phyloP scores from a whole-genome alignment of 2,329 filamentous ascomycete genomes.

The Curvularia sp. region DNA sequence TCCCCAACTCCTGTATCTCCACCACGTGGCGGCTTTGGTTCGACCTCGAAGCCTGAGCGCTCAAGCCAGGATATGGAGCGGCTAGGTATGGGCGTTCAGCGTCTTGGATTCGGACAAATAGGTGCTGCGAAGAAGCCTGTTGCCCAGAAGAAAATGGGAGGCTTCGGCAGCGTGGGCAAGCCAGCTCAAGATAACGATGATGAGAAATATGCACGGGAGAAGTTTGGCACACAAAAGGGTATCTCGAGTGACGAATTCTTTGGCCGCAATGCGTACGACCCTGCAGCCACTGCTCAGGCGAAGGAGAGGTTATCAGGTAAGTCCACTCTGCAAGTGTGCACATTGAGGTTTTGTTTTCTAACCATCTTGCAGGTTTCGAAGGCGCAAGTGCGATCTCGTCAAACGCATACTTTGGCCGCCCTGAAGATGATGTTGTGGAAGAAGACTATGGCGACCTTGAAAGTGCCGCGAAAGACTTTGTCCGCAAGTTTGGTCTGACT shows the following conservation, averaged over 20 bases:
- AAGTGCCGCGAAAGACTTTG: slow-evolving; percentile 92
- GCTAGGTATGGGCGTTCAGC: slow-evolving; percentile 84
- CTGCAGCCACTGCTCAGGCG: slow-evolving; percentile 80
- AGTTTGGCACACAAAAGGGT: slow-evolving; percentile 91
- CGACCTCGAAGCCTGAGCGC: slow-evolving; percentile 61
- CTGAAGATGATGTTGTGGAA: slow-evolving; percentile 74
- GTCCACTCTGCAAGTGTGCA: not conserved
- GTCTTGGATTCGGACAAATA: slow-evolving; percentile 88
- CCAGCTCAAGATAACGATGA: slow-evolving; percentile 74
- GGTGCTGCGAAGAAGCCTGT: slow-evolving; percentile 65
- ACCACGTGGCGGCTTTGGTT: slow-evolving; percentile 65
- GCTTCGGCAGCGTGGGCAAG: slow-evolving; percentile 87
- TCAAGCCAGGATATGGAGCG: slow-evolving; percentile 82
- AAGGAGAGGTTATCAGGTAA: slow-evolving; percentile 76
- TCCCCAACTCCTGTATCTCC: slow-evolving; percentile 79
- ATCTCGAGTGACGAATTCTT: slow-evolving; percentile 99
- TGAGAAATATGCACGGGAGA: slow-evolving; percentile 81
- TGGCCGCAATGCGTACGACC: slow-evolving; percentile 85
- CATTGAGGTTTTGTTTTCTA: not conserved
- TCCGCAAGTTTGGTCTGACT: slow-evolving; percentile 92
- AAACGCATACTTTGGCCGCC: slow-evolving; percentile 95
- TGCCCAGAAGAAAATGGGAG: slow-evolving; percentile 77
- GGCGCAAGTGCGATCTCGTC: slow-evolving; percentile 91
- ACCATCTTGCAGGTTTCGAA: slow-evolving; percentile 71
- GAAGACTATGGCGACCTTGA: slow-evolving; percentile 92